Base-by-base conservation (phyloP, 2,329 filamentous ascomycete genomes). In the Drechslerella coelobrocha region DNA sequence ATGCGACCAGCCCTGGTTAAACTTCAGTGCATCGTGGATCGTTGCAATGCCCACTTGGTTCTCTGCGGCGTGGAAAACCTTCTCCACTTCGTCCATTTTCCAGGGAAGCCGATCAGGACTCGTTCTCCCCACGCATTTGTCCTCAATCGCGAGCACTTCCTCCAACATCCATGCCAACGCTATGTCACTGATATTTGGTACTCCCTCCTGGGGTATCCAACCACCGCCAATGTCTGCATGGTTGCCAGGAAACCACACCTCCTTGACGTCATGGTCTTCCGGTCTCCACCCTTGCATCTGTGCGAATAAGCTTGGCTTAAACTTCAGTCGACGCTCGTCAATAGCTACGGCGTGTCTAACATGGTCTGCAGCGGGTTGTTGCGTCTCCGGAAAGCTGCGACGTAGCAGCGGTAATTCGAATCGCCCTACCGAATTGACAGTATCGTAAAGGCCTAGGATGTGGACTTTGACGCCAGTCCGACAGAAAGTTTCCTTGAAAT, bases 211-310 rank as follows among this genome's bases (percentile, higher is more conserved):
- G 14, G 61, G 60, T 34, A 55, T 61, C 89, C 89, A 92, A 0
- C 90, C 90, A 8, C 90, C 90, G 0, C 90, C 90, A 27, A 92
- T 86, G 72, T 93, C 90, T 1, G 86, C 90, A 73, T 95, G 90
- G 9, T 88, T 87, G 7, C 90, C 90, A 0, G 89, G 83, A 75
- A 94, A 94, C 88, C 88, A 90, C 0, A 93, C 84, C 75, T 94
- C 90, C 68, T 90, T 84, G 51, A 93, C 88, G 73, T 93, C 89
- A 75, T 92, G 89, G 0, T 83, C 81, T 0, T 72, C 61, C 19
- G 51, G 57, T 29, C 59, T 56, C 61, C 60, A 65, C 4, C 68
- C 68, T 31, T 72, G 68, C 61, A 61, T 72, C 17, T 72, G 68
- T 7, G 68, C 68, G 43, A 59, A 72, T 17, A 72, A 48, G 51